Conservation (phyloP, 345 rosid species). For the Zanthoxylum bungeanum region DNA sequence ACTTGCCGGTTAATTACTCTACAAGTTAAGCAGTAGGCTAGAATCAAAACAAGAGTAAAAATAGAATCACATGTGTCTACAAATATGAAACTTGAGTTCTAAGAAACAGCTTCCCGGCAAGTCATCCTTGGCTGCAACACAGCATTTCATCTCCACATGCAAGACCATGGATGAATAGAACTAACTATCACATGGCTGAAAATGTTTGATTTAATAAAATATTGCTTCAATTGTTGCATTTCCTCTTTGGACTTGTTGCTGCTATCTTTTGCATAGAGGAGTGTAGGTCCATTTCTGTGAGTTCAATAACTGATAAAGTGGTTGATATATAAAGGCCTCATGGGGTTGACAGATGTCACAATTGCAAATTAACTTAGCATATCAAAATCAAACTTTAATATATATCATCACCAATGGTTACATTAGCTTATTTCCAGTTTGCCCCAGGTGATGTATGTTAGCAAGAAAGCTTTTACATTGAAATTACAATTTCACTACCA, state of each 20-base stretch:
- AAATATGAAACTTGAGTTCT: background rate
- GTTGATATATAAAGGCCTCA: background rate
- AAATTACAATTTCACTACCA: background rate
- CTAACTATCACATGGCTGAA: background rate
- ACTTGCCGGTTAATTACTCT: too few relatives aligned
- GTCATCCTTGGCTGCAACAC: slow-evolving; percentile 53
- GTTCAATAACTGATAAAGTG: background rate
- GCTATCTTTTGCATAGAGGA: background rate
- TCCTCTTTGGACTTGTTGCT: too few relatives aligned
- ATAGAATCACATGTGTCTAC: background rate
- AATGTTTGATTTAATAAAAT: too few relatives aligned
- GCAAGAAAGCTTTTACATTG: background rate
- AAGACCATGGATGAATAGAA: slow-evolving; percentile 28
- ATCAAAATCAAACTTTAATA: too few relatives aligned
- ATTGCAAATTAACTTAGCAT: background rate
- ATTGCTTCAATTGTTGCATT: too few relatives aligned
- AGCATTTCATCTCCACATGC: slow-evolving; percentile 32
- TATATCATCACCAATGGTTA: background rate
- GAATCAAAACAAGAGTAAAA: too few relatives aligned
- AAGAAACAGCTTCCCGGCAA: slow-evolving; percentile 31
- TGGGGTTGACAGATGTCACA: too few relatives aligned
- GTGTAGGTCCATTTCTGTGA: too few relatives aligned
- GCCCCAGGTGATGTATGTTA: background rate
- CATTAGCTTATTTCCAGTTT: background rate
- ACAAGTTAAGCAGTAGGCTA: too few relatives aligned